Evolutionary conservation across 306 rosid genomes (phyloP).

Genomic region (Adenanthera pavonina): DNA sequence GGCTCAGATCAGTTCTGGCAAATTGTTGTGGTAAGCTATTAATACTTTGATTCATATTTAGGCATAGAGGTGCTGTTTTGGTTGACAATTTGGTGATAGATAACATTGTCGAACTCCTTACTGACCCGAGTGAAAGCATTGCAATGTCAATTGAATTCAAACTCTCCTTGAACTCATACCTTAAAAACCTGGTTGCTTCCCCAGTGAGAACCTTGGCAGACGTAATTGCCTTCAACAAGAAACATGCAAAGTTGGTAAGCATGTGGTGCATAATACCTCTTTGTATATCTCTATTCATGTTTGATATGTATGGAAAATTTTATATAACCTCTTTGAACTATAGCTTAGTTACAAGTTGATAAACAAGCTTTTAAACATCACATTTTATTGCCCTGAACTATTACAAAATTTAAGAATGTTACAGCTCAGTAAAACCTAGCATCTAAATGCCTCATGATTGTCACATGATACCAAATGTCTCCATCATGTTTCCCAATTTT

Average conservation of each 20-base stretch:
- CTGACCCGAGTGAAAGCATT: conserved; percentile 41
- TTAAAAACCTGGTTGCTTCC: conserved; percentile 48
- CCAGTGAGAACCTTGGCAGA: conserved; percentile 56
- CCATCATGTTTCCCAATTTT: too few species aligned
- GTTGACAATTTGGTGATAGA: conserved; percentile 53
- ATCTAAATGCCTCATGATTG: too few species aligned
- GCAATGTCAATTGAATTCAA: conserved; percentile 61
- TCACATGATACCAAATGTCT: too few species aligned
- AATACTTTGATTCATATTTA: conserved; percentile 35
- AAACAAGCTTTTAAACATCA: not conserved
- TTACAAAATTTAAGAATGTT: too few species aligned
- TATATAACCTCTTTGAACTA: not conserved
- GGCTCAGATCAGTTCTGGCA: not conserved
- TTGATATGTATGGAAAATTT: not conserved
- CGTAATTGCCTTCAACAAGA: conserved; percentile 63
- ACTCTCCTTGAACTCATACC: conserved; percentile 54
- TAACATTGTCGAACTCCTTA: conserved; percentile 21
- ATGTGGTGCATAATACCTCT: not conserved
- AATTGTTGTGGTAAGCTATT: not conserved
- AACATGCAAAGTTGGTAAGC: conserved; percentile 46
- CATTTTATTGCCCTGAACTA: too few species aligned
- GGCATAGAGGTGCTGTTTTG: conserved; percentile 57
- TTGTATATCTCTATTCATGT: not conserved
- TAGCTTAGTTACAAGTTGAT: not conserved
- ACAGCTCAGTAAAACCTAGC: too few species aligned